Evolutionary conservation across 164 flowering plant genomes (phyloP), one percentile per base, ranked within the genome.

Genomic region (Euptelea pleiosperma): DNA sequence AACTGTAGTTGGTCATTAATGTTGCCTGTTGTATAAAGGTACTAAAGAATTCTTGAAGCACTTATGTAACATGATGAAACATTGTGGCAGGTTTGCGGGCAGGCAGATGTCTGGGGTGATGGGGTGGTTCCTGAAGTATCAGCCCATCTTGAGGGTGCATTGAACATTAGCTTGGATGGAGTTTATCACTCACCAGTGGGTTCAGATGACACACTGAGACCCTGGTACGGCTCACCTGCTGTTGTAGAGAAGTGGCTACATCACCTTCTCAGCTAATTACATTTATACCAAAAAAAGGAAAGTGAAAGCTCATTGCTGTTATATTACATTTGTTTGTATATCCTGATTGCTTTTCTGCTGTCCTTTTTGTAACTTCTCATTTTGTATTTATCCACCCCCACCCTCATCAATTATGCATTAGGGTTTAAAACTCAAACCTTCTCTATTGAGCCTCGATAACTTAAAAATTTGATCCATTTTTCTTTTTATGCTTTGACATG

Each of bases 171-270:
- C 67, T 58, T 91, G 8, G 87, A 86, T 22, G 92, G 98, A 44
- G 91, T 91, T 1, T 89, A 86, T 68, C 98, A 91, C 62, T 89
- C 98, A 3, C 95, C 92, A 1, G 92, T 89, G 58, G 96, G 95
- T 54, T 86, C 95, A 26, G 95, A 91, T 52, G 95, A 91, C 67
- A 62, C n/a, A 14, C 54, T 57, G 7, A 79, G 94, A 55, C 98
- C 96, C 7, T 91, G 96, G 95, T 89, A 91, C 71, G 96, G 98
- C 47, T 89, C 95, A 19, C 91, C 96, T 55, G 73, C 79, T 4
- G 60, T 82, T 54, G 71, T 89, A 19, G 80, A 82, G 52, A 74
- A 86, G 67, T 91, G 96, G 98, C 63, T 82, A 52, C 76, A 82
- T 45, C 83, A 85, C 62, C 87, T 91, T 53, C 77, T 80, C 41